These are phyloP conservation scores for Candida endomychidarum DNA, from an alignment of 805 yeast genomes.

Conservation along the genomic window DNA sequence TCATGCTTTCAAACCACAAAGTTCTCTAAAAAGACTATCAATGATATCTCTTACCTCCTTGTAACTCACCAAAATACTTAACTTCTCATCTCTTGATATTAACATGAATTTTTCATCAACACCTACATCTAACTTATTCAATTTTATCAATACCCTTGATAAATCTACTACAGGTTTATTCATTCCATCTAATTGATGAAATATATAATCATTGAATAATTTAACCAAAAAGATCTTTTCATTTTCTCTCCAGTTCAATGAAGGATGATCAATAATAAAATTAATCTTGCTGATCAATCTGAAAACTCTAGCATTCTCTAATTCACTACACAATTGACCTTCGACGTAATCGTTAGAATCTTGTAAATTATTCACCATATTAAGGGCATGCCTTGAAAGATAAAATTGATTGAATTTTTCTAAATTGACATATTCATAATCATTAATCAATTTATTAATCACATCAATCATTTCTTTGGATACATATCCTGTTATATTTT, in stretches of 20 bases:
- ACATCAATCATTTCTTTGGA: slow-evolving; percentile 48
- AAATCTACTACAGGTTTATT: slow-evolving; percentile 81
- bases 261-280: slow-evolving; percentile 70
- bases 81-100: slow-evolving; percentile 81
- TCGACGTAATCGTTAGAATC: slow-evolving; percentile 59
- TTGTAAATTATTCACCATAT: slow-evolving; percentile 52
- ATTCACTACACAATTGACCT: slow-evolving; percentile 61
- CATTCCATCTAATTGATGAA: slow-evolving; percentile 75
- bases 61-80: slow-evolving; percentile 80
- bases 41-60: slow-evolving; percentile 76
- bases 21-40: slow-evolving; percentile 63
- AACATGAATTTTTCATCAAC: slow-evolving; percentile 78
- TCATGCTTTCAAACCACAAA: too few relatives aligned
- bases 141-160: slow-evolving; percentile 71
- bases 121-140: slow-evolving; percentile 93
- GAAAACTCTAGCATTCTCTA: slow-evolving; percentile 86
- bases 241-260: slow-evolving; percentile 60
- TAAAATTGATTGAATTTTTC: slow-evolving; percentile 23
- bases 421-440: slow-evolving; percentile 25
- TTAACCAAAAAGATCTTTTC: slow-evolving; percentile 64
- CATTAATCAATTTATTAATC: slow-evolving; percentile 31
- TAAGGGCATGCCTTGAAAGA: slow-evolving; percentile 22
- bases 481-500: slow-evolving; percentile 22
- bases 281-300: slow-evolving; percentile 80
- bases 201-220: slow-evolving; percentile 79